Conservation (phyloP, 768 basidiomycete genomes). For the Hortiboletus flavorubellus region DNA sequence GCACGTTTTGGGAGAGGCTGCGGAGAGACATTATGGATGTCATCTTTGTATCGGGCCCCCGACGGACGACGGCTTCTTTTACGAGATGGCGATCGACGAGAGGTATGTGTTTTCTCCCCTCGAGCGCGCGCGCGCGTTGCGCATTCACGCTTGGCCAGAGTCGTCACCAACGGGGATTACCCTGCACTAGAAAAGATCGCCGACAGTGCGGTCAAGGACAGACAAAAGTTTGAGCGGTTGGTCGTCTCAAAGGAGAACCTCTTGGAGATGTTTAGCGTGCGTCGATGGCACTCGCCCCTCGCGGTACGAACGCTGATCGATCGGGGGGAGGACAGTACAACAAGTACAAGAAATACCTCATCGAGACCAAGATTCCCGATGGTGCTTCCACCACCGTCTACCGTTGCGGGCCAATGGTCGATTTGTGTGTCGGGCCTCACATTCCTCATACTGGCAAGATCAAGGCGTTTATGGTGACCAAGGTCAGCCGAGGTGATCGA, state of each 20-base stretch:
- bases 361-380: conserved; percentile 93
- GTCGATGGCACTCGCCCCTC: conserved; percentile 26
- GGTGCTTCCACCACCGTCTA: conserved; percentile 97
- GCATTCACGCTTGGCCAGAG: conserved; percentile 37
- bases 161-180: conserved; percentile 80
- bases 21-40: conserved; percentile 95
- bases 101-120: conserved; percentile 39
- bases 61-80: conserved; percentile 98
- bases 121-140: too few species aligned
- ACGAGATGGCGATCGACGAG: conserved; percentile 93
- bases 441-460: conserved; percentile 97
- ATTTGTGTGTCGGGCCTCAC: conserved; percentile 95
- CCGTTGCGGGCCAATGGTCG: conserved; percentile 97
- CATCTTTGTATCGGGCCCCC: conserved; percentile 97
- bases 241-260: conserved; percentile 93
- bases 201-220: conserved; percentile 89
- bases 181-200: conserved; percentile 84
- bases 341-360: conserved; percentile 96
- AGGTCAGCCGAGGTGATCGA: conserved; percentile 44
- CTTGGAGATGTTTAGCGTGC: conserved; percentile 91
- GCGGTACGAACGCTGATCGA: conserved; percentile 1
- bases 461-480: conserved; percentile 96
- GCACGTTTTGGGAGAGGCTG: conserved; percentile 94
- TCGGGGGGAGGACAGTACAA: conserved; percentile 69
- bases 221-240: conserved; percentile 94